Evolutionary conservation across 345 rosid genomes (phyloP).

Genomic region (Acer negundo): DNA sequence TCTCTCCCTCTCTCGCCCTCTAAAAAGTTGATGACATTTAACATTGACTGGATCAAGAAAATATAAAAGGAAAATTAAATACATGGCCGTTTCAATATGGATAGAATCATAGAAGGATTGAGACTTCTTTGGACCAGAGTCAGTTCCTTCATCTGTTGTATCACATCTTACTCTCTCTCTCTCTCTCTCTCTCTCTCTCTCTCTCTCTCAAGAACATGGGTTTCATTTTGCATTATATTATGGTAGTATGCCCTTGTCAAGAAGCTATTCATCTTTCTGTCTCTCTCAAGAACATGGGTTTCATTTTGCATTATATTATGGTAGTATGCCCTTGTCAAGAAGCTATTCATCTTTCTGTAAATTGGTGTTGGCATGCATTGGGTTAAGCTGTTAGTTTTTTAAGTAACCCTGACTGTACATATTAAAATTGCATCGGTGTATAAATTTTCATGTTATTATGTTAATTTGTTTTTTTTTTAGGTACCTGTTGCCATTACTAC

Average conservation of each 20-base stretch:
- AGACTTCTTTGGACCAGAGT: not conserved
- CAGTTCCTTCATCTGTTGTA: not conserved
- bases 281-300: not conserved
- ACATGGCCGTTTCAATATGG: not conserved
- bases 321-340: too few relatives aligned
- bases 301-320: not conserved
- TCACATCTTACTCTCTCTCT: not conserved
- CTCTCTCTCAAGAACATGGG: not conserved
- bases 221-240: not conserved
- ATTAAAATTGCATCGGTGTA: slow-evolving; percentile 1
- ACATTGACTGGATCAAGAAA: not conserved
- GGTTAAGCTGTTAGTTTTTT: not conserved
- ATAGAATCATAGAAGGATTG: not conserved
- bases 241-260: too few relatives aligned
- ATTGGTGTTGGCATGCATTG: not conserved
- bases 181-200: not conserved
- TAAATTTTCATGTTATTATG: slow-evolving; percentile 3
- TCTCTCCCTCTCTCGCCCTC: too few relatives aligned
- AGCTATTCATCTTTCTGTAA: slow-evolving; percentile 6
- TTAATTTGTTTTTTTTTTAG: slow-evolving; percentile 45
- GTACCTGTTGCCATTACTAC: slow-evolving; percentile 91
- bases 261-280: slow-evolving; percentile 9
- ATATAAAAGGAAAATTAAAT: not conserved
- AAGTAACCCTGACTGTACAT: not conserved
- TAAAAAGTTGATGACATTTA: not conserved